A percentile compares a stretch with the other conserved stretches of the same genome.
Conservation (phyloP, 2,329 filamentous ascomycete genomes). For the Colletotrichum musicola region DNA sequence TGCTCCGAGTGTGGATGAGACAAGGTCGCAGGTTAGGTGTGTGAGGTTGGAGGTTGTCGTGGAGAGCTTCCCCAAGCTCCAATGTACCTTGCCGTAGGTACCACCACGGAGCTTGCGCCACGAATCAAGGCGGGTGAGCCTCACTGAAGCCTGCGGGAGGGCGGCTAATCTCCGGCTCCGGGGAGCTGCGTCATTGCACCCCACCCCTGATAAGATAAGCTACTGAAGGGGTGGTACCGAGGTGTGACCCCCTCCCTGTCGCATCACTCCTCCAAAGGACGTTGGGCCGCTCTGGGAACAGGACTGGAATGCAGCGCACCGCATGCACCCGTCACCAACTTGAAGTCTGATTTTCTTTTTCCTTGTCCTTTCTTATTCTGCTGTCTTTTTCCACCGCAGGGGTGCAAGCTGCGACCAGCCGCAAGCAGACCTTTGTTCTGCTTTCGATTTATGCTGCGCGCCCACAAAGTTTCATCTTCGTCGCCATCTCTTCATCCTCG, state of each 20-base stretch:
- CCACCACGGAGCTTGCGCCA: constrained; percentile 34
- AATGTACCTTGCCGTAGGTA: background rate
- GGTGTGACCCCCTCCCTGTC: background rate
- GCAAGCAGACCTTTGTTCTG: background rate
- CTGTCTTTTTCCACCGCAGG: too few relatives aligned
- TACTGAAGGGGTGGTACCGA: background rate
- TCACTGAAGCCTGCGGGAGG: background rate
- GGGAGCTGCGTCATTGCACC: constrained; percentile 33
- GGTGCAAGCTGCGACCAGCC: too few relatives aligned
- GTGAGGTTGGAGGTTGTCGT: background rate
- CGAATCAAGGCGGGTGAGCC: constrained; percentile 19
- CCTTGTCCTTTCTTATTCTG: too few relatives aligned
- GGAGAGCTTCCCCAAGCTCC: constrained; percentile 18
- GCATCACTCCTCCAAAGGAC: constrained; percentile 1
- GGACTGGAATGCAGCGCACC: constrained; percentile 1
- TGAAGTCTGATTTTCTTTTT: background rate
- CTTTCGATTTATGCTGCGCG: background rate
- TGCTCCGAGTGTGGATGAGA: background rate
- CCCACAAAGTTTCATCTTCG: too few relatives aligned
- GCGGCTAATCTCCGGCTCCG: constrained; percentile 32
- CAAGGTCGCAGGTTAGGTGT: background rate
- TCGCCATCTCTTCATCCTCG: background rate
- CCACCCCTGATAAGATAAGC: background rate
- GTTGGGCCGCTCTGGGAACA: constrained; percentile 17
- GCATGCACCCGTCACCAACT: background rate